Base-by-base conservation (phyloP, 164 flowering plant species). In the Nelumbo lutea region DNA sequence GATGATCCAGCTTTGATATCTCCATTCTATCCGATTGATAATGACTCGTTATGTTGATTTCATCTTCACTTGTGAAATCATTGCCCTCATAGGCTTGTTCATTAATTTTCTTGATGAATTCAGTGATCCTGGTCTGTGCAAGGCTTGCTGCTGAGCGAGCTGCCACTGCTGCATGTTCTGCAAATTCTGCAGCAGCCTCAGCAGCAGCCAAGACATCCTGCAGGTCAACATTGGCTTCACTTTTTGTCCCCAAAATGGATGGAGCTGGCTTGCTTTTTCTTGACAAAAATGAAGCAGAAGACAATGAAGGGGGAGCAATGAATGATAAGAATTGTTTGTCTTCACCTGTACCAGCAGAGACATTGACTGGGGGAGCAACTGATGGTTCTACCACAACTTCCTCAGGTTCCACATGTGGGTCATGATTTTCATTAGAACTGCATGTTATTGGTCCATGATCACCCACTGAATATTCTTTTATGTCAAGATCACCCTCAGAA, bases 131-230 rank as follows among this genome's bases (percentile, higher is more conserved):
- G 66, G 88, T 59, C 74, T 90, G 84, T 43, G 96, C 97, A 62
- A 95, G 93, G 79, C 87, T 86, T 14, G 97, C 98, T 2, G 97
- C 97, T 45, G 91, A 82, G 41, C 99, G 88, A 53, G 99, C 98
- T 62, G 96, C 90, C 1, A 95, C 85, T 6, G 98, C 99, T 58
- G 99, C 96, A 69, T 87, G 89, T 66, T 96, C 99, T 53, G 99
- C 99, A 47, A 77, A 61, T 42, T 91, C 96, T 38, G 97, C 98
- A 66, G 99, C 98, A 45, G 91, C 85, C 45, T 83, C 84, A 48
- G 99, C 98, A 61, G 99, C 97, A 66, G 89, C 88, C 75, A 96
- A 67, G 41, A 96, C 96, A 78, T 91, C 98, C 76, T 86, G 87
- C 73, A 95, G 75, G 78, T 95, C 96, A 68, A 84, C 83, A 69